Percentiles rank a stretch among this genome's conserved stretches.
Conservation (phyloP, 768 basidiomycete genomes). For the Inosperma sp. region DNA sequence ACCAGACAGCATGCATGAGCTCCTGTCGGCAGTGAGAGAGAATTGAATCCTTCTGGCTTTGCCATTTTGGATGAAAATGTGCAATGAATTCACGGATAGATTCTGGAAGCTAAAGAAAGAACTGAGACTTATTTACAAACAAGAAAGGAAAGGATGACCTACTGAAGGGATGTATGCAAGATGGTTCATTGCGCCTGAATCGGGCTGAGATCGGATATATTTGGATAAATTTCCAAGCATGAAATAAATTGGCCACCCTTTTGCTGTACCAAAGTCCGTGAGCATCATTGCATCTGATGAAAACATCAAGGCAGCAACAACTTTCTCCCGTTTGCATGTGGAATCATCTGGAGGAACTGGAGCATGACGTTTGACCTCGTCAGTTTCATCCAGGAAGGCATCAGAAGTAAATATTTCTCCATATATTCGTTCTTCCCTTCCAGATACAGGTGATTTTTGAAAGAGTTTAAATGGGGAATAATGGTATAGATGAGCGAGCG, state of each 20-base stretch:
- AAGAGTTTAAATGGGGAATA: constrained; percentile 27
- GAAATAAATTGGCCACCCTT: constrained; percentile 12
- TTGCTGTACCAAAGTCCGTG: constrained; percentile 32
- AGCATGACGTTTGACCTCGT: background rate
- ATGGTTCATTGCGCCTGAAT: constrained; percentile 32
- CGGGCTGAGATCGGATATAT: constrained; percentile 30
- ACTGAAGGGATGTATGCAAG: constrained; percentile 17
- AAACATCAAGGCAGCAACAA: constrained; percentile 28
- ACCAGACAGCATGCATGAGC: constrained; percentile 31
- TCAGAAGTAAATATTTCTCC: constrained; percentile 26
- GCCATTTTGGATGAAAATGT: constrained; percentile 4
- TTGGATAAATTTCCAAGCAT: constrained; percentile 45
- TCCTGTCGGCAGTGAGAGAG: constrained; percentile 29
- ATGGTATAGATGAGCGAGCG: constrained; percentile 21
- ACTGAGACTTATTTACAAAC: too few species aligned
- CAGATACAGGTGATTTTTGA: constrained; percentile 13
- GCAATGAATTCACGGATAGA: constrained; percentile 15
- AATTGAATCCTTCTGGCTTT: background rate
- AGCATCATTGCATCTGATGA: constrained; percentile 35
- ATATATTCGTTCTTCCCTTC: constrained; percentile 16
- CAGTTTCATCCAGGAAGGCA: constrained; percentile 21
- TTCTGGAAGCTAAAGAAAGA: constrained; percentile 15
- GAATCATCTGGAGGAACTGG: constrained; percentile 11
- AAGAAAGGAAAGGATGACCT: constrained; percentile 7
- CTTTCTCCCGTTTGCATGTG: constrained; percentile 15